These are phyloP conservation scores for Termitomyces sp. DNA, from an alignment of 768 basidiomycete species.

Conservation along the genomic window DNA sequence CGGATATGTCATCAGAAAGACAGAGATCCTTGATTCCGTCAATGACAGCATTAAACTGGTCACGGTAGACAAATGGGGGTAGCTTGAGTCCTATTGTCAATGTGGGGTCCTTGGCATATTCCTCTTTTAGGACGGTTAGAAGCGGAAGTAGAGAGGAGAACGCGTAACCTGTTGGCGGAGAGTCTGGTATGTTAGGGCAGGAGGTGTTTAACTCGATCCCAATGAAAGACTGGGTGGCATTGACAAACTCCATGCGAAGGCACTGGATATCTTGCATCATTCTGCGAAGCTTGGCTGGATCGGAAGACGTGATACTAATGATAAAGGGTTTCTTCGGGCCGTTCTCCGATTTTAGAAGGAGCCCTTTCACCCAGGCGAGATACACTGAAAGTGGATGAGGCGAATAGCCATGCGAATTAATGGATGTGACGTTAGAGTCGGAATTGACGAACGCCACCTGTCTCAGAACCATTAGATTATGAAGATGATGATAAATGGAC, in stretches of 20 bases:
- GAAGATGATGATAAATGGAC: conserved; percentile 1
- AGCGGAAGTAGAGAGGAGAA: conserved; percentile 45
- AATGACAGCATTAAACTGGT: conserved; percentile 55
- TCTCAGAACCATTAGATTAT: not conserved
- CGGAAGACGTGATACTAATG: conserved; percentile 70
- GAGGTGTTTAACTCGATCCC: conserved; percentile 81
- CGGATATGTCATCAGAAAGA: conserved; percentile 4
- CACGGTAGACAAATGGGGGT: conserved; percentile 62
- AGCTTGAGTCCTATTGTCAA: conserved; percentile 74
- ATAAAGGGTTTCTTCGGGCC: conserved; percentile 50
- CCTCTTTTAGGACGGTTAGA: conserved; percentile 47
- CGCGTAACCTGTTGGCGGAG: conserved; percentile 64
- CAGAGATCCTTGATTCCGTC: conserved; percentile 37
- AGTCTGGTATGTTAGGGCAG: conserved; percentile 70
- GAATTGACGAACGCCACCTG: conserved; percentile 57
- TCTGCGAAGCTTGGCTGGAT: conserved; percentile 38
- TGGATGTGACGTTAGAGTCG: conserved; percentile 43
- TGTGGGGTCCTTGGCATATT: conserved; percentile 40
- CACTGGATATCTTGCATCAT: conserved; percentile 59
- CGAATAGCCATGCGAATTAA: conserved; percentile 88
- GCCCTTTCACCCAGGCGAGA: conserved; percentile 49
- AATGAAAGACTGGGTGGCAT: conserved; percentile 31
- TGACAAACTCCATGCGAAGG: conserved; percentile 39
- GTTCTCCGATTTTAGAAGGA: conserved; percentile 32
- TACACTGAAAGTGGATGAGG: conserved; percentile 67